Conservation (phyloP, 1,284 basidiomycete species). For the Testicularia cyperi region DNA sequence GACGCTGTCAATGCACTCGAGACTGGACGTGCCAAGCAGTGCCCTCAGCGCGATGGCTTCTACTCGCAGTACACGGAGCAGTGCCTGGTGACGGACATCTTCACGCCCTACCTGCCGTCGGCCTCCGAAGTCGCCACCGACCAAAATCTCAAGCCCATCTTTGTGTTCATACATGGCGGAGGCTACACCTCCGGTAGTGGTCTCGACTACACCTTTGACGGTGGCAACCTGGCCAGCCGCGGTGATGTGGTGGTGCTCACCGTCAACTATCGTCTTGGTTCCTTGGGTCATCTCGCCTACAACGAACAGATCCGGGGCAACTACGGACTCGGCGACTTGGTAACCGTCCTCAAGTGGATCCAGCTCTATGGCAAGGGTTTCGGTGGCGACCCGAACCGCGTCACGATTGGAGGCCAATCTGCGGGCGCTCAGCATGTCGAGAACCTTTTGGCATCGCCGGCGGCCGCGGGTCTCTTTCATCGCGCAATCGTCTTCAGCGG, state of each 20-base stretch:
- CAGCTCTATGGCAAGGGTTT: slow-evolving; percentile 66
- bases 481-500: slow-evolving; percentile 27
- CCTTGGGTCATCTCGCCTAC: slow-evolving; percentile 36
- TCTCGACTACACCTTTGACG: slow-evolving; percentile 62
- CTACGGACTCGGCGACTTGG: slow-evolving; percentile 50
- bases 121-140: slow-evolving; percentile 22
- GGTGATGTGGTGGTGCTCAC: slow-evolving; percentile 66
- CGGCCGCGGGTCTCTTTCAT: slow-evolving; percentile 25
- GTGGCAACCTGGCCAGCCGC: slow-evolving; percentile 62
- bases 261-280: slow-evolving; percentile 64
- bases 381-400: slow-evolving; percentile 68
- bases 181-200: slow-evolving; percentile 62
- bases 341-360: slow-evolving; percentile 64
- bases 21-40: slow-evolving; percentile 11
- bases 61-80: slow-evolving; percentile 42
- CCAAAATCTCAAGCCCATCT: slow-evolving; percentile 64
- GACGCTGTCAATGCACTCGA: slow-evolving; percentile 9
- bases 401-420: slow-evolving; percentile 85
- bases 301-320: slow-evolving; percentile 43
- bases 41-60: slow-evolving; percentile 11
- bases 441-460: slow-evolving; percentile 26
- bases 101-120: slow-evolving; percentile 63
- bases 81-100: slow-evolving; percentile 68
- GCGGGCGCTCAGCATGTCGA: slow-evolving; percentile 67
- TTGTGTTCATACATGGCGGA: slow-evolving; percentile 64